Percentiles rank a stretch among this genome's conserved stretches.
Conservation (phyloP, 2,329 filamentous ascomycete species). For the Juglanconis juglandina region DNA sequence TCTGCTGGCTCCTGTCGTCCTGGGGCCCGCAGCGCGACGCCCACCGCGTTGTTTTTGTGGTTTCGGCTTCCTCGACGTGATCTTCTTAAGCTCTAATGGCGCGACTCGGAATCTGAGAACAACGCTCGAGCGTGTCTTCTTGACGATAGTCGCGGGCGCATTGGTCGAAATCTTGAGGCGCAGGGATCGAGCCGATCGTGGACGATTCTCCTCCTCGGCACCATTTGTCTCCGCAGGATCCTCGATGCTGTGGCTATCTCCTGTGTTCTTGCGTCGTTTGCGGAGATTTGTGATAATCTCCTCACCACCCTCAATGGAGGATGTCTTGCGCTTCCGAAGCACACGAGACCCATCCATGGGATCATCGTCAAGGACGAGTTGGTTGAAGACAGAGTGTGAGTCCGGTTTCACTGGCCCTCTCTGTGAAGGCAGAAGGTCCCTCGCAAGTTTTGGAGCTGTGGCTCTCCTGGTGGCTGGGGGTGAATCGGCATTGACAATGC, state of each 20-base stretch:
- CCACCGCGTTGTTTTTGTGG: constrained; percentile 35
- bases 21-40: constrained; percentile 38
- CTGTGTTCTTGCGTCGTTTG: constrained; percentile 51
- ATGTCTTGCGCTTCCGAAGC: constrained; percentile 80
- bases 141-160: constrained; percentile 38
- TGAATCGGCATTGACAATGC: constrained; percentile 31
- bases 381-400: constrained; percentile 75
- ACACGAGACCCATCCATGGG: constrained; percentile 73
- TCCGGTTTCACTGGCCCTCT: constrained; percentile 62
- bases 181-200: constrained; percentile 54
- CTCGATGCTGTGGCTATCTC: constrained; percentile 39
- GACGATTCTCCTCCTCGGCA: constrained; percentile 31
- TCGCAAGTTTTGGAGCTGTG: constrained; percentile 63
- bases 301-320: constrained; percentile 64
- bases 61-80: constrained; percentile 57
- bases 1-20: constrained; percentile 31
- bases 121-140: constrained; percentile 41
- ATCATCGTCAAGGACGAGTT: constrained; percentile 68
- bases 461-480: constrained; percentile 47
- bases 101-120: constrained; percentile 59
- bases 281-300: constrained; percentile 50
- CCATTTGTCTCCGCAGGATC: constrained; percentile 23
- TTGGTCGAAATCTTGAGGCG: constrained; percentile 47
- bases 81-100: constrained; percentile 55
- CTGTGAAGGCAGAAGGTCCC: constrained; percentile 69